Base-by-base conservation (phyloP, 2,329 filamentous ascomycete genomes). In the Diaporthe amygdali region DNA sequence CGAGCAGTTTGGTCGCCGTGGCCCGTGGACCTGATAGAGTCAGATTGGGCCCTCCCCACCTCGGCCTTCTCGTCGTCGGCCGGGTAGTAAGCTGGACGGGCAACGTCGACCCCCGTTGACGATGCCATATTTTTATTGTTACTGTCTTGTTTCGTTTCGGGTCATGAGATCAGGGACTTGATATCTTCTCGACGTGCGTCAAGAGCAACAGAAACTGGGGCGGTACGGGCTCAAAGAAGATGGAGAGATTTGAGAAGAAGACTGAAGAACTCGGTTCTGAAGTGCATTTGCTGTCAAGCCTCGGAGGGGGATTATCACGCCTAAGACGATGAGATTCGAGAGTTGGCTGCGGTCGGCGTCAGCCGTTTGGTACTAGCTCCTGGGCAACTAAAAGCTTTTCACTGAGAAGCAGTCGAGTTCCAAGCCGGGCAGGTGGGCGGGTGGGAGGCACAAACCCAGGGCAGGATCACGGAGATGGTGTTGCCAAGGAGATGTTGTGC, bases 1-100 rank as follows among this genome's bases (percentile, higher is more conserved):
- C 88, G 84, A 64, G 89, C 85, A 1, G 86, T 89, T 10, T 82
- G 76, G 71, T 87, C 84, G 22, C 73, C 76, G 27, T 56, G 49
- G 59, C 59, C 59, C 20, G 44, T 63, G 12, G 67, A 67, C 51
- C 59, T 66, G 54, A 68, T 69, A 10, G 71, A 74, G 59, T 46
- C 59, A n/a, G 59, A 64, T 44, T 30, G 59, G 59, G 59, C 44
- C 59, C 59, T 64, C n/a, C 41, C 44, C 59, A 64, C 59, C 15
- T 44, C 69, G 68, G 39, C 63, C 72, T 71, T 75, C 69, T 74
- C 72, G n/a, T 64, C 61, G 9, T 54, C 67, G 41, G 25, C 37
- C 22, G 30, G 66, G 25, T 72, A 71, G 46, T 51, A 34, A 15
- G 69, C 46, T 22, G 71, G 72, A 25, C 47, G 47, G 30, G 56